Evolutionary conservation across 805 yeast species (phyloP).

Genomic region (Kuraishia ogatae): DNA sequence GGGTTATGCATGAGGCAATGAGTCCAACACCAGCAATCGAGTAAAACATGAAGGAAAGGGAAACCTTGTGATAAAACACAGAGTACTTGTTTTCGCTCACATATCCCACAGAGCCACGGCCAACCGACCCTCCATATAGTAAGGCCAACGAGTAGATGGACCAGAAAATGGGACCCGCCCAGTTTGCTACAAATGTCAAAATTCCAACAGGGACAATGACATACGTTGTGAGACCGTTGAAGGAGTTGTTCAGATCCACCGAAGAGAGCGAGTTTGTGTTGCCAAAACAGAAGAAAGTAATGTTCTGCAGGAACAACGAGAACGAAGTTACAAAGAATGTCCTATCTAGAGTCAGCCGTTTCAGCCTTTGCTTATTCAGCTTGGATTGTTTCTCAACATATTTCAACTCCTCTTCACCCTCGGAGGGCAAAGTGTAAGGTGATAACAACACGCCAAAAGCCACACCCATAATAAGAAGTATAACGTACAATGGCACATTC

Average conservation of each 20-base stretch:
- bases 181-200: conserved; percentile 75
- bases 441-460: neutral
- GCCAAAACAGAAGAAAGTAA: conserved; percentile 80
- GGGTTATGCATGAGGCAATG: conserved; percentile 57
- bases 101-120: neutral
- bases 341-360: neutral
- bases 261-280: conserved; percentile 90
- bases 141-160: conserved; percentile 36
- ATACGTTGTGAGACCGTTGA: conserved; percentile 76
- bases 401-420: neutral
- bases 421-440: neutral
- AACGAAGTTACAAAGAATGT: neutral
- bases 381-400: neutral
- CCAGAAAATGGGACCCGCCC: conserved; percentile 84
- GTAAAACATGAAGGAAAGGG: conserved; percentile 44
- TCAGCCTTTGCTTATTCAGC: neutral
- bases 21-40: conserved; percentile 50
- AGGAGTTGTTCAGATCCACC: conserved; percentile 83
- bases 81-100: conserved; percentile 7
- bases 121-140: conserved; percentile 19
- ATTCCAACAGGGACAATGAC: conserved; percentile 65
- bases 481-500: conserved; percentile 42
- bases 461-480: conserved; percentile 23
- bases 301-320: conserved; percentile 52
- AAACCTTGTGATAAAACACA: conserved; percentile 13